Base-by-base conservation (phyloP, 495 filamentous ascomycete species). In the Lasiosphaeria hispida region DNA sequence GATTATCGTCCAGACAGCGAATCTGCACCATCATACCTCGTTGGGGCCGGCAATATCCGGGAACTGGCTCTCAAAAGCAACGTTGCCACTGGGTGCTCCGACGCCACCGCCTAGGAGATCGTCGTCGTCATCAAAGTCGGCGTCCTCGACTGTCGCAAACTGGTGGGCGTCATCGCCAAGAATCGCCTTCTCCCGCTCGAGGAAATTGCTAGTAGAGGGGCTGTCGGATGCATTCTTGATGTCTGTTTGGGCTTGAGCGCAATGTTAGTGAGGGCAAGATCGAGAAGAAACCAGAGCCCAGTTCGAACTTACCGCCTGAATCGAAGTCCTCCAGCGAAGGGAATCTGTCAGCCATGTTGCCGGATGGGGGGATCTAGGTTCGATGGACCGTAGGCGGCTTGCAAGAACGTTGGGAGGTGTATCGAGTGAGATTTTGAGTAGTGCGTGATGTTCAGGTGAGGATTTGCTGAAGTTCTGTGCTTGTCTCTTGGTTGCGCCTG, bases 261-360 rank as follows among this genome's bases (percentile, higher is more conserved):
- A 44, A 18, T 47, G 58, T 69, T 48, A 65, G 69, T 72, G 49
- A 72, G 61, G 57, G 52, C 19, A 60, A 42, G 40, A 36, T 39
- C 37, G 23, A 55, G 44, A 47, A 14, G 53, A 30, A 52, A 58
- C 17, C 57, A 42, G 30, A 55, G 43, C 48, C 23, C 23, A 30
- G 23, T 30, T 55, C 49, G 17, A 45, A 52, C 72, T 71, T 78
- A 87, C 79, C 83, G 85, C 93, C 93, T 53, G 87, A 90, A 68
- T 93, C 88, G 73, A 97, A 92, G 70, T 97, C 94, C 72, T 98
- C 94, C 69, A 98, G 77, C 17, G 94, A 95, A 53, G 94, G 94
- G 75, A 98, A 98, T 69, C 92, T 81, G 76, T 97, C 92, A 17
- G 94, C 93, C 94, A 98, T 98, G 4, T 35, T 55, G 53, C 23